Conservation (phyloP, 192 early-diverging fungal genomes). For the Backusella luteola region DNA sequence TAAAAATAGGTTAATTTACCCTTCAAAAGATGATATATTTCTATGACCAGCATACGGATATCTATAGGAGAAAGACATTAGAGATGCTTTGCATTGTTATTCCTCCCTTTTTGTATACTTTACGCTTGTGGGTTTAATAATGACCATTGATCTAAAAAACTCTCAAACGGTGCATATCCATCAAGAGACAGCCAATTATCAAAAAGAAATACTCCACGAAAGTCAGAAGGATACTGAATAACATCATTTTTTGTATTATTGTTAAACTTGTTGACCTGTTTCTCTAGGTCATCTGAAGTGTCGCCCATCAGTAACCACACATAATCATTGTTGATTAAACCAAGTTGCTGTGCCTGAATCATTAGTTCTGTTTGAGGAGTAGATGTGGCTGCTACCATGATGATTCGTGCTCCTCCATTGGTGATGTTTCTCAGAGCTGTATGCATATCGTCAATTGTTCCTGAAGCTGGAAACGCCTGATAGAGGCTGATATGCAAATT, state of each 20-base stretch:
- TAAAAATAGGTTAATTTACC: constrained; percentile 27
- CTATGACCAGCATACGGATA: constrained; percentile 44
- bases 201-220: constrained; percentile 44
- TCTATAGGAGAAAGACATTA: constrained; percentile 11
- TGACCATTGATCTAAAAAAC: constrained; percentile 43
- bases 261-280: constrained; percentile 20
- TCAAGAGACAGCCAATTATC: constrained; percentile 42
- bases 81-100: not conserved
- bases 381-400: constrained; percentile 44
- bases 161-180: constrained; percentile 47
- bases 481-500: constrained; percentile 38
- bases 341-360: constrained; percentile 37
- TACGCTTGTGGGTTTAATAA: constrained; percentile 39
- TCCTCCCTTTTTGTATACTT: not conserved
- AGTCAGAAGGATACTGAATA: constrained; percentile 16
- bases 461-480: constrained; percentile 37
- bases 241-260: constrained; percentile 9
- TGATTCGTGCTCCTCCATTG: constrained; percentile 38
- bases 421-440: constrained; percentile 31
- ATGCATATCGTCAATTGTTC: constrained; percentile 23
- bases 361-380: constrained; percentile 34
- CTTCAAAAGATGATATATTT: constrained; percentile 48
- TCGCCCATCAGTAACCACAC: constrained; percentile 48
- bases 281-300: constrained; percentile 25
- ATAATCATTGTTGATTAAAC: constrained; percentile 36